These are phyloP conservation scores for Colletotrichum sp. DNA, from an alignment of 2,329 filamentous ascomycete genomes.

Conservation along the genomic window DNA sequence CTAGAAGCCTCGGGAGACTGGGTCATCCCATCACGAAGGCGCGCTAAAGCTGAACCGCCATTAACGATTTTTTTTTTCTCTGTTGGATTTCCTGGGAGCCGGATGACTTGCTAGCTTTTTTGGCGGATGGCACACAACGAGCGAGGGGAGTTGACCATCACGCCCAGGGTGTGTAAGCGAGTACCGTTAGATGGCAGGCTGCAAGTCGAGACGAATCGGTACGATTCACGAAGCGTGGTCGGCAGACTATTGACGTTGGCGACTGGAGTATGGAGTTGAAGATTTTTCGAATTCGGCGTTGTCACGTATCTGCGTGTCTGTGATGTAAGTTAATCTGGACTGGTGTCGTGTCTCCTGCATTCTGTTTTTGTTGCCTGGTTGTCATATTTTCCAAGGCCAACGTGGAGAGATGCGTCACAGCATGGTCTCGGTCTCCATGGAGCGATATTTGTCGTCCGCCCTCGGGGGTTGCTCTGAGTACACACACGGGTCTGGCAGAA, in stretches of 20 bases:
- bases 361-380: background rate
- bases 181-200: background rate
- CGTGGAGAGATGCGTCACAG: background rate
- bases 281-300: background rate
- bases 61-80: background rate
- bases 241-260: background rate
- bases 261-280: background rate
- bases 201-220: background rate
- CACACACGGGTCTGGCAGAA: background rate
- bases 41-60: slow-evolving; percentile 12
- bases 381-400: background rate
- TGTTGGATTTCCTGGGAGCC: background rate
- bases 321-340: background rate
- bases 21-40: slow-evolving; percentile 7
- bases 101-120: slow-evolving; percentile 8
- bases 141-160: background rate
- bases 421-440: background rate
- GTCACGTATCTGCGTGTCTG: background rate
- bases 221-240: background rate
- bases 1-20: slow-evolving; percentile 14
- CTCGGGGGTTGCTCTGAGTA: background rate
- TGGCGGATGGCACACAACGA: background rate
- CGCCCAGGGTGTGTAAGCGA: background rate
- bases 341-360: background rate
- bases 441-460: background rate